A percentile compares a stretch with the other conserved stretches of the same genome.
These are phyloP conservation scores for Cynara cardunculus DNA, from an alignment of 129 eudicot species.

Conservation along the genomic window DNA sequence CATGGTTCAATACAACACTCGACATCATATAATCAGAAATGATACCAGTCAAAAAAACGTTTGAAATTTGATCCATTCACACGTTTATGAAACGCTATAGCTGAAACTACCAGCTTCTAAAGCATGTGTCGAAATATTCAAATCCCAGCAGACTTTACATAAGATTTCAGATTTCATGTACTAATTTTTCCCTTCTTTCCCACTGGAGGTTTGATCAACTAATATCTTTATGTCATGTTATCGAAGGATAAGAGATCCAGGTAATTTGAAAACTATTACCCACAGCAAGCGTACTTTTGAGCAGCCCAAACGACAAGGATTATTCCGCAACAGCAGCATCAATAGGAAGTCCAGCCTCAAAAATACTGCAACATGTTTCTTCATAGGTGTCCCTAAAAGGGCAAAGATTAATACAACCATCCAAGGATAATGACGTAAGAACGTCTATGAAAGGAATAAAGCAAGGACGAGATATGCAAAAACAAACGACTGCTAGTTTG, in stretches of 20 bases:
- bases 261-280: conserved; percentile 13
- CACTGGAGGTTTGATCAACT: conserved; percentile 10
- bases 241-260: conserved; percentile 16
- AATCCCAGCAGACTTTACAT: conserved; percentile 11
- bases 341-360: conserved; percentile 17
- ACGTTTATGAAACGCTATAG: conserved; percentile 3
- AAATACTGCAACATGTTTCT: conserved; percentile 15
- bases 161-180: not conserved
- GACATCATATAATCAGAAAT: not conserved
- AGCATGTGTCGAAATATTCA: conserved; percentile 3
- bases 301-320: conserved; percentile 24
- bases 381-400: conserved; percentile 11
- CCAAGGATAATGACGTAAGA: no score
- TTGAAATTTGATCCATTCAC: not conserved
- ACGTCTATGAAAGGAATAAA: not conserved
- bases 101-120: not conserved
- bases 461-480: not conserved
- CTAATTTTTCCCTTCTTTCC: not conserved
- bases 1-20: not conserved
- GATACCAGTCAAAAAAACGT: not conserved
- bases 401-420: conserved; percentile 1
- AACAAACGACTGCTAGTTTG: not conserved
- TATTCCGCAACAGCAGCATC: conserved; percentile 24
- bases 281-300: conserved; percentile 9
- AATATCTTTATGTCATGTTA: conserved; percentile 14